phyloP scores from a whole-genome alignment of 1,139 yeast genomes.

The Saccharomyces hybrid region DNA sequence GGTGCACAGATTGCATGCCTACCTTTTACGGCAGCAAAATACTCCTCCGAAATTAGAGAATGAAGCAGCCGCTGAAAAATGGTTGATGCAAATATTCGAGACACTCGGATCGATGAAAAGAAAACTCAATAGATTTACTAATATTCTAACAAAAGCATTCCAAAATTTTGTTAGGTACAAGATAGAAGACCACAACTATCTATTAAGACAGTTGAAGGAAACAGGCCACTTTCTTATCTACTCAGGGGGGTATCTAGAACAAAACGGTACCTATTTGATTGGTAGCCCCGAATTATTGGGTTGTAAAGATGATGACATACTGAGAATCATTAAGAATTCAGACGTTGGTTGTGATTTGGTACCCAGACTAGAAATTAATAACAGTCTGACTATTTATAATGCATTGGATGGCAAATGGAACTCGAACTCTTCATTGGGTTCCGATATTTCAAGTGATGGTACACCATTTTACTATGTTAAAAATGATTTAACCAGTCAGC shows the following conservation, averaged over 20 bases:
- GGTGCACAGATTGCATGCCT: conserved; percentile 60
- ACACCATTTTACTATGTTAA: conserved; percentile 22
- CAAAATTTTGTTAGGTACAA: conserved; percentile 70
- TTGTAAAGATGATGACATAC: conserved; percentile 32
- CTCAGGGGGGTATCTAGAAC: conserved; percentile 59
- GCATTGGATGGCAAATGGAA: conserved; percentile 21
- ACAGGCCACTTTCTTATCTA: conserved; percentile 74
- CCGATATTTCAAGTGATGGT: conserved; percentile 21
- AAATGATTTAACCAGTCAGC: conserved; percentile 8
- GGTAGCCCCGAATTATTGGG: conserved; percentile 35
- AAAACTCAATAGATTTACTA: conserved; percentile 70
- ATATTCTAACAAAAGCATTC: conserved; percentile 60
- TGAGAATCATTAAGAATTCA: conserved; percentile 32
- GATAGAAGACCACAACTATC: conserved; percentile 47
- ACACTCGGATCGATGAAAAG: conserved; percentile 81
- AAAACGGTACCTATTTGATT: conserved; percentile 49
- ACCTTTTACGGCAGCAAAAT: conserved; percentile 63
- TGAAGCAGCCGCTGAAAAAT: conserved; percentile 58
- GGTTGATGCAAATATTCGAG: conserved; percentile 80
- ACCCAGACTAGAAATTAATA: conserved; percentile 28
- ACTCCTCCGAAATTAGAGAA: conserved; percentile 49
- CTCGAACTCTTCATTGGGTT: conserved; percentile 19
- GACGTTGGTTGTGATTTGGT: conserved; percentile 35
- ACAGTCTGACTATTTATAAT: conserved; percentile 28
- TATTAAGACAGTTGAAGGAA: conserved; percentile 45